Conservation (phyloP, 2,329 filamentous ascomycete species). For the Stemphylium lycopersici region DNA sequence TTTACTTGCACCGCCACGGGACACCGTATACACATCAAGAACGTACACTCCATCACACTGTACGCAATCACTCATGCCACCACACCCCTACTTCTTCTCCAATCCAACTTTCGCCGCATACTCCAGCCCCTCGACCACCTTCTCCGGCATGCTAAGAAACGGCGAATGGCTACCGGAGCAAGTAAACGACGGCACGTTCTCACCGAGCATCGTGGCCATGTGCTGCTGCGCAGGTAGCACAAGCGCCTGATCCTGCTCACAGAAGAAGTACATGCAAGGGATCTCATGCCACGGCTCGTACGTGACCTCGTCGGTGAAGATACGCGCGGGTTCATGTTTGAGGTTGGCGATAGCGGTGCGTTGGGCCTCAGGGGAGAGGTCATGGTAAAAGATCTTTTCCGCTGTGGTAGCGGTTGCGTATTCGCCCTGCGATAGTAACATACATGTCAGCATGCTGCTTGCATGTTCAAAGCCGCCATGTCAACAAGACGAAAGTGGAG, state of each 20-base stretch:
- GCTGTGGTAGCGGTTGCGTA: neutral
- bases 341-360: neutral
- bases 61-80: too few species aligned
- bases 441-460: too few species aligned
- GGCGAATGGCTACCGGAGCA: constrained; percentile 1
- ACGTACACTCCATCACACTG: too few species aligned
- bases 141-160: constrained; percentile 3
- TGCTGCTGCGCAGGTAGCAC: constrained; percentile 1
- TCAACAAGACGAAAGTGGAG: neutral
- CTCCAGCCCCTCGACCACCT: constrained; percentile 2
- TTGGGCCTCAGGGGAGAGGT: neutral
- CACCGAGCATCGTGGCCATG: constrained; percentile 1
- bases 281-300: constrained; percentile 8
- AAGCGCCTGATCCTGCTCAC: constrained; percentile 4
- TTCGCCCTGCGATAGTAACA: neutral
- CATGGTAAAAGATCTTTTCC: constrained; percentile 2
- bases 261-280: constrained; percentile 5
- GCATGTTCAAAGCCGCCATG: neutral
- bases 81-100: neutral
- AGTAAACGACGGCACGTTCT: neutral
- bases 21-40: too few species aligned
- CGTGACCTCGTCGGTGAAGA: constrained; percentile 5
- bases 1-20: too few species aligned
- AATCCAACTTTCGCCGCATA: neutral
- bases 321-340: constrained; percentile 1